phyloP scores from a whole-genome alignment of 805 yeast genomes.

The Lipomyces orientalis region DNA sequence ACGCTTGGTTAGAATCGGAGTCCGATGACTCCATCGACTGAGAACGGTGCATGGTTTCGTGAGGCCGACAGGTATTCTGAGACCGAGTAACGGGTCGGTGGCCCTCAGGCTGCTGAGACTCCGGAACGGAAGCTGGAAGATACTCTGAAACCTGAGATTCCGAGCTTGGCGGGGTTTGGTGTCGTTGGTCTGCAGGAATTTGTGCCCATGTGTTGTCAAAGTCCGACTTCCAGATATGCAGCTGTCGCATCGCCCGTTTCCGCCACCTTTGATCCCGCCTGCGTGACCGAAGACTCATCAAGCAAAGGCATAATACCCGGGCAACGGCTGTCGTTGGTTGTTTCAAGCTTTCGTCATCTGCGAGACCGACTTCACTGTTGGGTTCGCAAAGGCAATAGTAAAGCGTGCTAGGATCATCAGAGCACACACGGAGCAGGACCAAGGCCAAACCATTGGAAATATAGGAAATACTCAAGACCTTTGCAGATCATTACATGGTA shows the following conservation, averaged over 20 bases:
- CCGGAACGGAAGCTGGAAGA: not conserved
- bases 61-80: not conserved
- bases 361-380: not conserved
- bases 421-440: not conserved
- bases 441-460: not conserved
- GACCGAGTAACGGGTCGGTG: not conserved
- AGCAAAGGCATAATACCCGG: slow-evolving; percentile 7
- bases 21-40: not conserved
- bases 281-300: not conserved
- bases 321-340: not conserved
- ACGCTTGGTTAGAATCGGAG: not conserved
- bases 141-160: not conserved
- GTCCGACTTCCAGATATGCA: not conserved
- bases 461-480: slow-evolving; percentile 1
- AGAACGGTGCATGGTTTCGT: not conserved
- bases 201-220: not conserved
- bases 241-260: not conserved
- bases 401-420: slow-evolving; percentile 3
- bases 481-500: too few species aligned
- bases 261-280: not conserved
- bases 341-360: not conserved
- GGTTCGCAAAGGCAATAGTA: slow-evolving; percentile 7
- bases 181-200: not conserved
- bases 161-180: not conserved
- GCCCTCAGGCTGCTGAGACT: not conserved